Conservation (phyloP, 2,329 filamentous ascomycete species). For the Thelonectria olida region DNA sequence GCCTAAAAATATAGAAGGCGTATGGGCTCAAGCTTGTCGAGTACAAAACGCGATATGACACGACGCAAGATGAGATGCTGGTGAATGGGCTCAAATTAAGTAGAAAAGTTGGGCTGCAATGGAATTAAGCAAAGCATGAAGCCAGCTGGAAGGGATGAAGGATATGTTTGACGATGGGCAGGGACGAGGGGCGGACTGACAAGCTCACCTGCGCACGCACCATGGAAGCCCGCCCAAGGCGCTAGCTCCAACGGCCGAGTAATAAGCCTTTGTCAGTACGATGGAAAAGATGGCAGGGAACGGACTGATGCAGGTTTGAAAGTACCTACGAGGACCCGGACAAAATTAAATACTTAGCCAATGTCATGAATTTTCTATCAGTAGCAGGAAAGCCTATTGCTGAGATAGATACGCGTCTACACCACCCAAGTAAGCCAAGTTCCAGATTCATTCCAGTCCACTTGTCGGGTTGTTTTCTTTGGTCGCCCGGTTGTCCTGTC, state of each 20-base stretch:
- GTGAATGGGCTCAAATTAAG: neutral
- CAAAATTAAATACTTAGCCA: neutral
- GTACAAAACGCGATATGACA: neutral
- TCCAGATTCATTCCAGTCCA: too few species aligned
- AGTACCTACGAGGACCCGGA: too few species aligned
- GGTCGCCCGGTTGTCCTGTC: too few species aligned
- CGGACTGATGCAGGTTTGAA: too few species aligned
- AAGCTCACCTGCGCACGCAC: constrained; percentile 7
- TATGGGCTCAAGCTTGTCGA: neutral
- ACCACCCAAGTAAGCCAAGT: too few species aligned
- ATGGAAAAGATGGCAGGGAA: too few species aligned
- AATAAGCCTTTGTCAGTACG: too few species aligned
- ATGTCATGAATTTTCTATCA: too few species aligned
- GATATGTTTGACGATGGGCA: constrained; percentile 2
- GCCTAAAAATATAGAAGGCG: neutral
- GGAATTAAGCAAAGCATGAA: neutral
- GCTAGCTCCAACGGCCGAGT: constrained; percentile 6
- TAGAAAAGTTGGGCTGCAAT: neutral
- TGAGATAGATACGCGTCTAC: too few species aligned
- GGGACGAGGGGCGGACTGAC: constrained; percentile 5
- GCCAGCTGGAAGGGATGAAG: neutral
- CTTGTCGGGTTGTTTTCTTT: too few species aligned
- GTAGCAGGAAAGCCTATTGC: too few species aligned
- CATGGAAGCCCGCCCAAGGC: constrained; percentile 7
- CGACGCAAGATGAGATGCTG: neutral